Percentiles rank a stretch among this genome's conserved stretches.
phyloP scores from a whole-genome alignment of 2,329 filamentous ascomycete species.

The Xylariaceae sp. region DNA sequence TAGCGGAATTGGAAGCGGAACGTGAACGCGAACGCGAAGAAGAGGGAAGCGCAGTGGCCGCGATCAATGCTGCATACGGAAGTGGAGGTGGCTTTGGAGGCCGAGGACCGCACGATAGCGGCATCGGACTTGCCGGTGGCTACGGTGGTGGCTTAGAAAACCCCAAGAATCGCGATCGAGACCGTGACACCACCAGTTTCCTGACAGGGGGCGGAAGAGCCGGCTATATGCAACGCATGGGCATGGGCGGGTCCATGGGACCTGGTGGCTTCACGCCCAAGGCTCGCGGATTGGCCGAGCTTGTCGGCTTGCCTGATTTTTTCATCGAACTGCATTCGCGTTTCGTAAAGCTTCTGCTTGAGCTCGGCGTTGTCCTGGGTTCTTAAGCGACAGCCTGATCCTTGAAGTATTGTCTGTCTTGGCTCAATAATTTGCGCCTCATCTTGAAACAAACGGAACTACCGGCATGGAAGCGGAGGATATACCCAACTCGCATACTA shows the following conservation, averaged over 20 bases:
- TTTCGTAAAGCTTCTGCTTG: constrained; percentile 59
- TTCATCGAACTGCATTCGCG: constrained; percentile 61
- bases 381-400: constrained; percentile 33
- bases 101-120: constrained; percentile 30
- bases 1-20: constrained; percentile 60
- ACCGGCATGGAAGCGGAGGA: constrained; percentile 6
- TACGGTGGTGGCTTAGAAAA: constrained; percentile 21
- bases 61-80: constrained; percentile 41
- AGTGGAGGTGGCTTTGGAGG: constrained; percentile 36
- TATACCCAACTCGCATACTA: constrained; percentile 7
- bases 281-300: constrained; percentile 57
- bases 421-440: not conserved
- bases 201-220: constrained; percentile 47
- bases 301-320: constrained; percentile 62
- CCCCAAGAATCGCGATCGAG: constrained; percentile 24
- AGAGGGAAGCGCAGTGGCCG: constrained; percentile 35
- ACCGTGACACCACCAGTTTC: constrained; percentile 49
- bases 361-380: constrained; percentile 51
- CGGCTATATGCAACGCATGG: constrained; percentile 54
- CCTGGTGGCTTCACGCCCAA: constrained; percentile 52
- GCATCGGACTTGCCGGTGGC: constrained; percentile 28
- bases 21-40: constrained; percentile 42
- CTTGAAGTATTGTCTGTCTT: not conserved
- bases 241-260: constrained; percentile 50
- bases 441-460: not conserved